Evolutionary conservation across 257 asterid genomes (phyloP), one percentile per base, ranked within the genome.

Genomic region (Solanum gandarillasii): DNA sequence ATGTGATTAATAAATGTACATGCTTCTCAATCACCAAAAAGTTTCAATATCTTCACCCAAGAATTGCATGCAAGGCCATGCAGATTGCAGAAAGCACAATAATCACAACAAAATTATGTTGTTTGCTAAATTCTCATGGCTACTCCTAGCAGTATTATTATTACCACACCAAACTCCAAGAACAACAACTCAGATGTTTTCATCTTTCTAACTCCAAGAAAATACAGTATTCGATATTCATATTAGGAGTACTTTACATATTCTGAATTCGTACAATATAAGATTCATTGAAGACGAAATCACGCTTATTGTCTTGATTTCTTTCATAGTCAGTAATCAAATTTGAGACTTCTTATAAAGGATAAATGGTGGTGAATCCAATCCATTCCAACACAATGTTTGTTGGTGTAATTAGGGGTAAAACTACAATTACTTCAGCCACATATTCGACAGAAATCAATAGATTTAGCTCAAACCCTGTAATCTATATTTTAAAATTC

Each of bases 31-130:
- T 76, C 83, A 76, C 83, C 83, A 76, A 38, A 23, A 74, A 35
- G 48, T n/a, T 38, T 38, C 58, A 38, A 23, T 75, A 75, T 76
- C 60, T 38, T 4, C 1, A 76, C 34, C 83, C 83, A 76, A 76
- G 83, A 76, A 76, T 38, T 76, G 83, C 83, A 74, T 38, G 83
- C 58, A 76, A 36, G 83, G 83, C 83, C 83, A 76, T 76, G 83
- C 83, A 76, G 83, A 76, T 38, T 76, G 83, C 83, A 76, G 83
- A 76, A 76, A 76, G 83, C 60, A 76, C 34, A 76, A 76, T 76
- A 38, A 76, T 76, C 83, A 76, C 83, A 76, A 38, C 58, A 76
- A 76, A 76, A 76, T 38, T 39, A 76, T 76, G 34, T 3, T 76
- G 83, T 76, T 76, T 38, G 23, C 55, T 36, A 76, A 76, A 76